These are phyloP conservation scores for Botrytis byssoidea DNA, from an alignment of 2,329 filamentous ascomycete species.

Conservation along the genomic window DNA sequence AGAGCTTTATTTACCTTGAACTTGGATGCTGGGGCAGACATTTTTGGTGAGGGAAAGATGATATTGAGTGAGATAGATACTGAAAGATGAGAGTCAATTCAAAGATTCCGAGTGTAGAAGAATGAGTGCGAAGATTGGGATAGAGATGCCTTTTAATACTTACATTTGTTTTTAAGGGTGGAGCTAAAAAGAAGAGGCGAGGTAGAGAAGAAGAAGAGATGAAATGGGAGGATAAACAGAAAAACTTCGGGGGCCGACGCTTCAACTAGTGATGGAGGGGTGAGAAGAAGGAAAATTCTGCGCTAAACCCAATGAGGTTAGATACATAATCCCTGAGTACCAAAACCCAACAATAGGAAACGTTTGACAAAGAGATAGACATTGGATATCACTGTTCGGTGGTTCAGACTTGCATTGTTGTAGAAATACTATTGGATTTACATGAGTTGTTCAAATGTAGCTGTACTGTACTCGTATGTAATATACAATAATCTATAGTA, in stretches of 20 bases:
- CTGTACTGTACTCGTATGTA: not conserved
- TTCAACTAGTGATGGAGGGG: constrained; percentile 8
- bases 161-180: constrained; percentile 3
- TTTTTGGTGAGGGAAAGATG: constrained; percentile 31
- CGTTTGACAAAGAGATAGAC: constrained; percentile 1
- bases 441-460: not conserved
- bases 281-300: constrained; percentile 16
- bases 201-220: not conserved
- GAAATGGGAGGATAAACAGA: not conserved
- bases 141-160: not conserved
- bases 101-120: not conserved
- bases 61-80: constrained; percentile 18
- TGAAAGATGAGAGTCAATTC: constrained; percentile 7
- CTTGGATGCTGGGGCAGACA: constrained; percentile 40
- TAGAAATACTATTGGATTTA: not conserved
- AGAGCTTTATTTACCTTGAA: constrained; percentile 33
- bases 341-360: constrained; percentile 6
- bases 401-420: not conserved
- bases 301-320: not conserved
- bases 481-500: not conserved
- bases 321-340: not conserved
- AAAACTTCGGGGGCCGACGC: constrained; percentile 13
- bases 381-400: not conserved
- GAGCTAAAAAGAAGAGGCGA: not conserved
- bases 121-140: not conserved